Evolutionary conservation across 2,329 filamentous ascomycete genomes (phyloP), one percentile per base, ranked within the genome.

Genomic region (Aspergillus neoniger): DNA sequence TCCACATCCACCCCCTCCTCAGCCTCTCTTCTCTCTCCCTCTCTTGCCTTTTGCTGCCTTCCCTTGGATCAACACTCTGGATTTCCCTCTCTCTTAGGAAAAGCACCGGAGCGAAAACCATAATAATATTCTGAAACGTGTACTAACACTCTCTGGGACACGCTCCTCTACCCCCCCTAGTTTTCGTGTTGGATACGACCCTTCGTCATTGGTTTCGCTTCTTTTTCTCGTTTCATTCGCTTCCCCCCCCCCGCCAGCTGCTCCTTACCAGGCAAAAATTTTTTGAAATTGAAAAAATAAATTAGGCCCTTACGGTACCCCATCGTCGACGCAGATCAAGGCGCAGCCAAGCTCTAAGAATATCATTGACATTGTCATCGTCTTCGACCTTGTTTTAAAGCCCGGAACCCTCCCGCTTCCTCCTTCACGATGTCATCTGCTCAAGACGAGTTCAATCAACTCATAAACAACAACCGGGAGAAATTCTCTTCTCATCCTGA

Each of bases 361-460:
- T 57, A 59, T 59, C 60, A 59, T 64, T 66, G 32, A 14, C 32
- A 36, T 36, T 56, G 23, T 47, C 28, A 32, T 30, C 23, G 25
- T 30, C 39, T 36, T 36, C 12, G 32, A 36, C 32, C 32, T 6
- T 61, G 28, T 17, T 60, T 61, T 63, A 58, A 59, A 58, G 47
- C 55, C 58, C 61, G 61, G 66, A 60, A 62, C 48, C 57, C 62
- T 52, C 62, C 53, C 62, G 57, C 62, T 65, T 32, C 48, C 43
- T 28, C 57, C 61, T 43, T 70, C 73, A 76, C 61, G 47, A 80
- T 79, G 77, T 76, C 77, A 60, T 62, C 70, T 39, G 79, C 79
- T 55, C 78, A 80, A 68, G 79, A 81, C 70, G 79, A 81, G 74
- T 79, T 79, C 67, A 76, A 81, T 57, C 74, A 73, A 53, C 72